Evolutionary conservation across 1,284 basidiomycete genomes (phyloP).

Genomic region (Singerocomus rubriflavus): DNA sequence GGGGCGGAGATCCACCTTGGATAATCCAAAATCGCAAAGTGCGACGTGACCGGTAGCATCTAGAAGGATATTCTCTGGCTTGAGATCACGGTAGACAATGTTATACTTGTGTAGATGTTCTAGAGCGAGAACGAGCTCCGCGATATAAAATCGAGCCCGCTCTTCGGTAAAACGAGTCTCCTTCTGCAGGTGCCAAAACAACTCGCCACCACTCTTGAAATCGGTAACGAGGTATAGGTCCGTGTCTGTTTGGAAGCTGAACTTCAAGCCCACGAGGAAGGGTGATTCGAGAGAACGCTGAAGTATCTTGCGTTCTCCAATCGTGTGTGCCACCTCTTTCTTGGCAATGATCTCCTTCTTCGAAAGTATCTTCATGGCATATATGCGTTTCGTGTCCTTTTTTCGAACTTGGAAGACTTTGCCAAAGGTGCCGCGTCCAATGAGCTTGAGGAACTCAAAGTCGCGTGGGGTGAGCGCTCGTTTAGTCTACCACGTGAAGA

Average conservation of each 20-base stretch:
- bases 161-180: conserved; percentile 94
- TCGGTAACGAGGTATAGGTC: conserved; percentile 65
- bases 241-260: conserved; percentile 97
- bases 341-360: too few species aligned
- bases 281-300: too few species aligned
- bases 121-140: conserved; percentile 90
- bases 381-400: conserved; percentile 97
- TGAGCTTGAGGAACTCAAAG: conserved; percentile 98
- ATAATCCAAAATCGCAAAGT: conserved; percentile 88
- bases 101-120: conserved; percentile 98
- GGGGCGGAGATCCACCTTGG: conserved; percentile 91
- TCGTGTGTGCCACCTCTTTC: too few species aligned
- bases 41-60: conserved; percentile 99
- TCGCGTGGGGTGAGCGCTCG: conserved; percentile 84
- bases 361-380: conserved; percentile 93
- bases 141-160: conserved; percentile 93
- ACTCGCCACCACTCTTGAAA: conserved; percentile 81
- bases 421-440: conserved; percentile 97
- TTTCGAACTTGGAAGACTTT: conserved; percentile 99
- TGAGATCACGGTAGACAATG: conserved; percentile 97
- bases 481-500: conserved; percentile 56
- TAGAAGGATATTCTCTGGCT: conserved; percentile 95
- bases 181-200: conserved; percentile 98
- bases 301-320: too few species aligned
- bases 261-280: conserved; percentile 98